Evolutionary conservation across 2,329 filamentous ascomycete genomes (phyloP), one percentile per base, ranked within the genome.

Genomic region (Clonostachys rhizophaga): DNA sequence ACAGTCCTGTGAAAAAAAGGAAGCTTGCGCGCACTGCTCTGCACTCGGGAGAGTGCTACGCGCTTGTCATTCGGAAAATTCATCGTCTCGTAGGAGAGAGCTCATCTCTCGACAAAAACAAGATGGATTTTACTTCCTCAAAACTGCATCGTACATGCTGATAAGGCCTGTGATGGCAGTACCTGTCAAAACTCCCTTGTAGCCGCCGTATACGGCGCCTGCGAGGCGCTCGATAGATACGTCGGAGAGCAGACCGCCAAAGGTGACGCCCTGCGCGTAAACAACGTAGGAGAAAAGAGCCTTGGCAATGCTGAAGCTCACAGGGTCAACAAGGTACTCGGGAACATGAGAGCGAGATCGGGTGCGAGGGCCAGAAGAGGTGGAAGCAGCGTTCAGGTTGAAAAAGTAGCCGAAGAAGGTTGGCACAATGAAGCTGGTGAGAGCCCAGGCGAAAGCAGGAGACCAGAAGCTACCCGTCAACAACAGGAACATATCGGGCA

Each of bases 231-330:
- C 69, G 43, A 89, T 83, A 7, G 81, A 79, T 14, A 71, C 66
- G 30, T 75, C 70, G 49, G 79, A 74, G 49, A 89, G 72, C 46
- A 83, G 71, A 34, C 86, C 85, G 43, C 78, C 72, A 47, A 86
- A 78, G 43, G 76, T 80, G 44, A 79, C 76, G 34, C 79, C 81
- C 62, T 86, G 82, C 10, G 77, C 81, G 62, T 91, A 96, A 16
- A 96, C 84, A 34, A 92, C 77, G 65, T 87, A 96, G 8, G 88
- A 84, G 49, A 91, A 67, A 47, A 97, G 64, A 0, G 87, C 91
- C 73, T 96, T 96, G 57, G 82, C 82, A 48, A 97, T 84, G 71
- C 91, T 95, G 70, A 95, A 99, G 18, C 86, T 87, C 61, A 97
- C 71, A 5, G 91, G 91, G 63, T 99, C 94, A 53, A 92, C 83